A percentile compares a stretch with the other conserved stretches of the same genome.
phyloP scores from a whole-genome alignment of 148 eudicot species.

The Vaccinium darrowii region DNA sequence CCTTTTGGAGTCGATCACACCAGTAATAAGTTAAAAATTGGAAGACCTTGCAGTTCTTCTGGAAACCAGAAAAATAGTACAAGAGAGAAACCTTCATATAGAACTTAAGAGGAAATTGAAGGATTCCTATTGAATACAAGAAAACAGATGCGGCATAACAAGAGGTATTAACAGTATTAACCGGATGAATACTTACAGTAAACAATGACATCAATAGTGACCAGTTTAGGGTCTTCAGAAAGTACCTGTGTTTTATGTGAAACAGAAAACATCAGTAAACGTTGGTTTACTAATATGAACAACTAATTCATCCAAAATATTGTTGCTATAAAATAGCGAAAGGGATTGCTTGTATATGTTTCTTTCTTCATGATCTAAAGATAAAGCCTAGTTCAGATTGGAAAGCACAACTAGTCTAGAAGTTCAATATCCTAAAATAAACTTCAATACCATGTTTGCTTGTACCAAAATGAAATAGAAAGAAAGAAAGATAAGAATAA shows the following conservation, averaged over 20 bases:
- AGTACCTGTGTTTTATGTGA: slow-evolving; percentile 49
- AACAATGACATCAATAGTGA: slow-evolving; percentile 84
- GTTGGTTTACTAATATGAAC: not conserved
- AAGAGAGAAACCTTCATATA: not conserved
- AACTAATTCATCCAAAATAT: not conserved
- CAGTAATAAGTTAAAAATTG: not conserved
- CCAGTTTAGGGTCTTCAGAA: slow-evolving; percentile 63
- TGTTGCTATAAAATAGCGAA: not conserved
- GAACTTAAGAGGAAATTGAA: not conserved
- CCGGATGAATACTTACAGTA: slow-evolving; percentile 54
- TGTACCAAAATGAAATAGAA: not conserved
- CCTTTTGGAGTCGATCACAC: not conserved
- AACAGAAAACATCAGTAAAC: slow-evolving; percentile 10
- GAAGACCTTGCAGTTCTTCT: not conserved
- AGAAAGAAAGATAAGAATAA: not conserved
- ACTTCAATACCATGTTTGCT: slow-evolving; percentile 3
- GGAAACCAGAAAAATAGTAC: not conserved
- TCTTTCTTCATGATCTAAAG: not conserved
- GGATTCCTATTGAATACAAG: not conserved
- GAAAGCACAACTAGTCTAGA: slow-evolving; percentile 10
- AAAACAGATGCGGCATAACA: slow-evolving; percentile 16
- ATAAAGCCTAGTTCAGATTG: slow-evolving; percentile 10
- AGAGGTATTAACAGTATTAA: slow-evolving; percentile 3
- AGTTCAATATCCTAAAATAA: not conserved
- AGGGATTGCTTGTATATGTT: not conserved